A percentile compares a stretch with the other conserved stretches of the same genome.
phyloP scores from a whole-genome alignment of 1,139 yeast species.

The Taphrina wiesneri region DNA sequence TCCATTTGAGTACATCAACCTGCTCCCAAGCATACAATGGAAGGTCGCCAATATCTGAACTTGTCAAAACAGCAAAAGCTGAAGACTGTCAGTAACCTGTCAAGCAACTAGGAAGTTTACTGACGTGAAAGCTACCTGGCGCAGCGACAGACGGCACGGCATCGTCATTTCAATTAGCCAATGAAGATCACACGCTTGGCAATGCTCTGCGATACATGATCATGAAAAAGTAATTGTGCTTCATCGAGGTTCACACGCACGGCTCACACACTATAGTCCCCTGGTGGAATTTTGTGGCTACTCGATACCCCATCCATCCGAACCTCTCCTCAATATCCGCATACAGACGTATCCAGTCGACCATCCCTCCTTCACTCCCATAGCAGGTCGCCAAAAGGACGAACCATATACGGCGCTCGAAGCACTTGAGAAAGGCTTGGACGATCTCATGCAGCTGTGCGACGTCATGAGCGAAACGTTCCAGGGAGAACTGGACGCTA shows the following conservation, averaged over 20 bases:
- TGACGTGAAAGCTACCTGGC: constrained; percentile 62
- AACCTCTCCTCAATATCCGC: constrained; percentile 81
- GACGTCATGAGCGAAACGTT: constrained; percentile 78
- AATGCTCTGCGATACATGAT: constrained; percentile 89
- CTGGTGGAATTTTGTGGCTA: constrained; percentile 98
- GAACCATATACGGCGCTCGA: constrained; percentile 75
- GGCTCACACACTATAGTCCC: constrained; percentile 50
- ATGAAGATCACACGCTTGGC: constrained; percentile 95
- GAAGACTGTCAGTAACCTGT: constrained; percentile 8
- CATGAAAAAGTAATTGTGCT: constrained; percentile 67
- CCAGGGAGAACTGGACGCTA: constrained; percentile 37
- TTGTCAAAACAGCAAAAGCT: constrained; percentile 27
- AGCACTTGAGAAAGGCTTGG: constrained; percentile 88
- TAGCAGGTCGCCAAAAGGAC: constrained; percentile 41
- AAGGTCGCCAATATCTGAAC: constrained; percentile 29
- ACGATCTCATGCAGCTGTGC: constrained; percentile 80
- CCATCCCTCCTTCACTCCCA: background rate
- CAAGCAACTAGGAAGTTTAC: background rate
- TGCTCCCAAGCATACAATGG: too few species aligned
- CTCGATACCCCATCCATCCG: constrained; percentile 98
- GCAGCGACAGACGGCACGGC: constrained; percentile 94
- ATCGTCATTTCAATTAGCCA: constrained; percentile 86
- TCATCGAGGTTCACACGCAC: background rate
- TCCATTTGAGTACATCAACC: too few species aligned
- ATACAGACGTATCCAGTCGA: constrained; percentile 81